Conservation (phyloP, 192 early-diverging fungal genomes). For the Kappamyces sp. region DNA sequence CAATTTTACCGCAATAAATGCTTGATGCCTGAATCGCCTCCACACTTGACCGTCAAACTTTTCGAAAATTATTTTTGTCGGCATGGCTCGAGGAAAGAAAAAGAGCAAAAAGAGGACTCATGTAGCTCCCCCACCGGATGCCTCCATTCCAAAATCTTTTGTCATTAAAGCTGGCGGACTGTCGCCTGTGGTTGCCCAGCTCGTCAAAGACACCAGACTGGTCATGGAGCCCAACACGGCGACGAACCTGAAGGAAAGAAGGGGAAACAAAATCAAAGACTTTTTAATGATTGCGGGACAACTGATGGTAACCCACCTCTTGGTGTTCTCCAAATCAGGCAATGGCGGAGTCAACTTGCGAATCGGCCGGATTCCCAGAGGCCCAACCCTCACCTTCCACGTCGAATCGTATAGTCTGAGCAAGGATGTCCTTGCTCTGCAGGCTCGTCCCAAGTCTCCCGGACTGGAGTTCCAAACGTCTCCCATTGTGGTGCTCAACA, state of each 20-base stretch:
- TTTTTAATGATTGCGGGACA: conserved; percentile 82
- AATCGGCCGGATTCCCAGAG: conserved; percentile 80
- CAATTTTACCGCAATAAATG: conserved; percentile 3
- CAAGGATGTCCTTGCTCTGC: conserved; percentile 75
- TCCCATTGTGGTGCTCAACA: conserved; percentile 81
- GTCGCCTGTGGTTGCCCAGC: conserved; percentile 45
- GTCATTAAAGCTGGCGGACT: conserved; percentile 80
- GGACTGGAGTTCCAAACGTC: conserved; percentile 69
- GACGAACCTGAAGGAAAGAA: conserved; percentile 76
- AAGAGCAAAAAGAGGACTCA: conserved; percentile 53
- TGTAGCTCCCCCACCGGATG: conserved; percentile 32
- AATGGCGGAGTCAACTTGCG: conserved; percentile 65
- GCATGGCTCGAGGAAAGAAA: not conserved
- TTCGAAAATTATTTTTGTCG: not conserved
- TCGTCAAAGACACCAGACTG: conserved; percentile 77
- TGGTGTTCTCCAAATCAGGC: conserved; percentile 76
- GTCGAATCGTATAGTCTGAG: conserved; percentile 74
- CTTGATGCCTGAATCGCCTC: not conserved
- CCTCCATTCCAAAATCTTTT: conserved; percentile 71
- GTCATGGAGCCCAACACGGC: conserved; percentile 97
- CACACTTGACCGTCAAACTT: not conserved
- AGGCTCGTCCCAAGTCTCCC: conserved; percentile 70
- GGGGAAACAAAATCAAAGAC: conserved; percentile 88
- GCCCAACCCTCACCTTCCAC: conserved; percentile 87
- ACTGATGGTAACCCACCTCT: conserved; percentile 79